These are phyloP conservation scores for Alternaria sp. DNA, from an alignment of 2,329 filamentous ascomycete genomes.

Conservation along the genomic window DNA sequence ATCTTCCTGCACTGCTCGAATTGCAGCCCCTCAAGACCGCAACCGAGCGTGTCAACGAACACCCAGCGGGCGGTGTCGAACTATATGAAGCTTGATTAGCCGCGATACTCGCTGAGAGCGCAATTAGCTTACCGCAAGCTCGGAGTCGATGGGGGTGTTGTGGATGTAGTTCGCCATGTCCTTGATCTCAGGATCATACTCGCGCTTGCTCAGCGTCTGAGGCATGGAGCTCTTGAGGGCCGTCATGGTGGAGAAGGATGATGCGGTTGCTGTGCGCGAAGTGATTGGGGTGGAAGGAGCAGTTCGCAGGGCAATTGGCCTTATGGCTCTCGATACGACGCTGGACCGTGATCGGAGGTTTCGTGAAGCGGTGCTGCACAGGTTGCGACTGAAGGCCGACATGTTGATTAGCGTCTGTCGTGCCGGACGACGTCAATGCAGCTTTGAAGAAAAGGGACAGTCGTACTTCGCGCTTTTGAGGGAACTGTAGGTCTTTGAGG, in stretches of 20 bases:
- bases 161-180: constrained; percentile 96
- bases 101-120: neutral
- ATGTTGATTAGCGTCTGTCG: constrained; percentile 49
- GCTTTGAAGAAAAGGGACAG: constrained; percentile 38
- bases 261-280: constrained; percentile 29
- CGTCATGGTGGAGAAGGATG: constrained; percentile 48
- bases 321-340: constrained; percentile 43
- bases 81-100: constrained; percentile 54
- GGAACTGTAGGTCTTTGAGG: constrained; percentile 27
- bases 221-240: constrained; percentile 45
- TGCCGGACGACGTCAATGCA: constrained; percentile 40
- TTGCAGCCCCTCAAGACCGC: constrained; percentile 90
- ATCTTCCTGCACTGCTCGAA: constrained; percentile 97
- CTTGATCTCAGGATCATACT: constrained; percentile 90
- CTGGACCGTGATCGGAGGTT: constrained; percentile 44
- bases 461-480: constrained; percentile 42
- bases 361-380: constrained; percentile 49
- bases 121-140: constrained; percentile 76
- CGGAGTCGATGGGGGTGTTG: constrained; percentile 87
- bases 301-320: constrained; percentile 45
- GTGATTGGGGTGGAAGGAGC: constrained; percentile 30
- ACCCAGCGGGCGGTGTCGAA: constrained; percentile 97
- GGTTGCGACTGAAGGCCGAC: constrained; percentile 52
- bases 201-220: constrained; percentile 45
- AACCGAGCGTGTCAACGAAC: constrained; percentile 95